Conservation (phyloP, 208 protist species). For the Crithidia acanthocephali region DNA sequence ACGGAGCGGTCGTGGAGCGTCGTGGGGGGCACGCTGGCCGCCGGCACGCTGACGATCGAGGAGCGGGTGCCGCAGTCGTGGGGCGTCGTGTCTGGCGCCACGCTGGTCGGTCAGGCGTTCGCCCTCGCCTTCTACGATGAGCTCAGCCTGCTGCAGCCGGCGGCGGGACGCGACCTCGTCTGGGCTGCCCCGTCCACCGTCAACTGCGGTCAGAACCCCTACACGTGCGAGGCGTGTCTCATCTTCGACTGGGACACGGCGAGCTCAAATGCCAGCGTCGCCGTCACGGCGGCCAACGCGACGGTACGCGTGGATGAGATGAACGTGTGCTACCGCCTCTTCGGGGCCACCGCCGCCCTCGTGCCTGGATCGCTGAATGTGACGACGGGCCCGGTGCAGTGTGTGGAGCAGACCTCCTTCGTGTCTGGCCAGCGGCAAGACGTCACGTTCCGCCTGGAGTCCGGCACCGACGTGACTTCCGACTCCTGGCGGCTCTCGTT, state of each 20-base stretch:
- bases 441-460: slow-evolving; percentile 65
- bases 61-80: slow-evolving; percentile 52
- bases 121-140: slow-evolving; percentile 58
- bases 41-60: slow-evolving; percentile 53
- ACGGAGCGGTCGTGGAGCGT: slow-evolving; percentile 65
- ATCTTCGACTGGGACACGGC: slow-evolving; percentile 51
- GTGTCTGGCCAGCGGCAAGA: slow-evolving; percentile 63
- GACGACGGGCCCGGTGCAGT: slow-evolving; percentile 61
- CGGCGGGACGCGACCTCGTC: slow-evolving; percentile 43
- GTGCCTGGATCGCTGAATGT: slow-evolving; percentile 54
- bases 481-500: slow-evolving; percentile 87
- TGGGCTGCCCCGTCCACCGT: slow-evolving; percentile 69
- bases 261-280: slow-evolving; percentile 36
- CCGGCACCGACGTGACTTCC: slow-evolving; percentile 43
- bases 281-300: slow-evolving; percentile 43
- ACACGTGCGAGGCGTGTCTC: slow-evolving; percentile 59
- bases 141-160: slow-evolving; percentile 40
- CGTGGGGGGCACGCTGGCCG: slow-evolving; percentile 64
- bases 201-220: slow-evolving; percentile 60
- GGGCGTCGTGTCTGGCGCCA: slow-evolving; percentile 32
- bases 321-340: slow-evolving; percentile 83
- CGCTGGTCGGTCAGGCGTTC: slow-evolving; percentile 58
- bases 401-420: slow-evolving; percentile 56
- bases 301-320: slow-evolving; percentile 56
- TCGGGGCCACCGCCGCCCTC: slow-evolving; percentile 61